These are phyloP conservation scores for Plasmopara muralis DNA, from an alignment of 352 stramenopile species.

Conservation along the genomic window DNA sequence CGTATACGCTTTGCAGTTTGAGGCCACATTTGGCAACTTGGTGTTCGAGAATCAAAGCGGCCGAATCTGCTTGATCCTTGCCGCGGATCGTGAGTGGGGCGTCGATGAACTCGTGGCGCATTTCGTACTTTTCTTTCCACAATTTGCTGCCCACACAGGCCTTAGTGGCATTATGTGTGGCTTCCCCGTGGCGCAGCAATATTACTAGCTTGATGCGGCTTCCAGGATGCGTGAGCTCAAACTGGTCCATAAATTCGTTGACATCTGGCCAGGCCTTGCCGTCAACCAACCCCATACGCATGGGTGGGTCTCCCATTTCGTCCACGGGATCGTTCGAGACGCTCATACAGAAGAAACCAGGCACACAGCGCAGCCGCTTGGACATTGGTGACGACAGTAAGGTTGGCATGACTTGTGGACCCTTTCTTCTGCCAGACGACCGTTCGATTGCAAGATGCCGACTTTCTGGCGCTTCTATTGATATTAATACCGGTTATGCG, in stretches of 20 bases:
- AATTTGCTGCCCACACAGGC: constrained; percentile 37
- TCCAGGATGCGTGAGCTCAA: constrained; percentile 16
- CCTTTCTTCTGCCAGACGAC: too few species aligned
- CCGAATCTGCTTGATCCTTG: constrained; percentile 29
- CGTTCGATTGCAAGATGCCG: too few species aligned
- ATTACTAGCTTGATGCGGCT: constrained; percentile 44
- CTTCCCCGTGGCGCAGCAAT: constrained; percentile 61
- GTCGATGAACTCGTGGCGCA: constrained; percentile 46
- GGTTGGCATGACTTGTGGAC: neutral
- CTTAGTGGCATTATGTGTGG: constrained; percentile 61
- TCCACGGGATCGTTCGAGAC: constrained; percentile 26
- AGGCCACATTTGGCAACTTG: constrained; percentile 41
- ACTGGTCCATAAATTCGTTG: constrained; percentile 26
- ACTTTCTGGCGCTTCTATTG: too few species aligned
- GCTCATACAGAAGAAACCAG: constrained; percentile 41
- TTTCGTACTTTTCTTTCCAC: constrained; percentile 51
- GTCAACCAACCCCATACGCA: constrained; percentile 38
- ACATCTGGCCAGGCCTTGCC: constrained; percentile 36
- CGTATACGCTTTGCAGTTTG: constrained; percentile 47
- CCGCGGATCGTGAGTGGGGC: constrained; percentile 44
- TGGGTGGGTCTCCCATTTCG: constrained; percentile 26
- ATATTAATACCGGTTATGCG: too few species aligned
- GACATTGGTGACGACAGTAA: constrained; percentile 1
- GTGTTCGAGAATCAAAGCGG: constrained; percentile 31
- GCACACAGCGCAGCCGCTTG: constrained; percentile 24